Conservation (phyloP, 2,329 filamentous ascomycete genomes). For the Hysterium pulicare region DNA sequence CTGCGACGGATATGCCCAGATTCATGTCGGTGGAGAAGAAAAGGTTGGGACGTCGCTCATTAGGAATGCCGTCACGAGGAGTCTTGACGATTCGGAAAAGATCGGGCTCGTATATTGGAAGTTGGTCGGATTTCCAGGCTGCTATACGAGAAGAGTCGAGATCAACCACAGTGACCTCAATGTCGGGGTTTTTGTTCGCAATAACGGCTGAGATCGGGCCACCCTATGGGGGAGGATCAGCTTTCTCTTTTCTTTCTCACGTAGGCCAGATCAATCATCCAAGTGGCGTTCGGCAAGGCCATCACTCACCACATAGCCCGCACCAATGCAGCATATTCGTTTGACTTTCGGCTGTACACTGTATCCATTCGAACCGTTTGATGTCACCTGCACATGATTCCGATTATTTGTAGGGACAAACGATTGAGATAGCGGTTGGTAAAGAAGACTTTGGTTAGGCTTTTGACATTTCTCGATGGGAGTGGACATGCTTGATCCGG, state of each 20-base stretch:
- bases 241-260: too few relatives aligned
- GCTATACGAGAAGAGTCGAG: conserved; percentile 62
- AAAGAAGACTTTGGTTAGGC: too few relatives aligned
- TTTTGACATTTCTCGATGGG: too few relatives aligned
- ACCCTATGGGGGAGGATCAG: too few relatives aligned
- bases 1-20: conserved; percentile 61
- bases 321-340: conserved; percentile 2
- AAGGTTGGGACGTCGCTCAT: conserved; percentile 51
- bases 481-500: too few relatives aligned
- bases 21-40: conserved; percentile 69
- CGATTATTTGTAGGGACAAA: too few relatives aligned
- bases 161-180: conserved; percentile 73
- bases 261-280: background rate
- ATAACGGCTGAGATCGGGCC: conserved; percentile 73
- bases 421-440: too few relatives aligned
- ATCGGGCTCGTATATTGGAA: conserved; percentile 76
- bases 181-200: conserved; percentile 67
- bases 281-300: too few relatives aligned
- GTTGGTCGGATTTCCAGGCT: conserved; percentile 68
- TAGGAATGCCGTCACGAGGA: conserved; percentile 52
- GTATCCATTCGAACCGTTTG: too few relatives aligned
- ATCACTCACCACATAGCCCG: conserved; percentile 1
- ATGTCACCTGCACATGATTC: too few relatives aligned
- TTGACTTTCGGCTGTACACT: background rate
- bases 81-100: conserved; percentile 65